These are phyloP conservation scores for Blastobotrys capitulatus DNA, from an alignment of 1,139 yeast genomes.

Conservation along the genomic window DNA sequence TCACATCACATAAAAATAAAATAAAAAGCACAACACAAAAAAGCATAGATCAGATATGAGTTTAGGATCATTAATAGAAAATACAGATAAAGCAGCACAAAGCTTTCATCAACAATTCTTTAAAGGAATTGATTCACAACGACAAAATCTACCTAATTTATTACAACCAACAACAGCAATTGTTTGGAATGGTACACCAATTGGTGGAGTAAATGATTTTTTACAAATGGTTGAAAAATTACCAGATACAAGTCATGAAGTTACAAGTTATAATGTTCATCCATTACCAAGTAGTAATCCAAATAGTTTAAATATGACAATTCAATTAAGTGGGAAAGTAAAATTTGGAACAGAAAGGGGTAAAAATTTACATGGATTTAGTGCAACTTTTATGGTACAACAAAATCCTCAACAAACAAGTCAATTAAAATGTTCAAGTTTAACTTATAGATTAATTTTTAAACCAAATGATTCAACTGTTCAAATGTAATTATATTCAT, in stretches of 20 bases:
- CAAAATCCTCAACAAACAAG: constrained; percentile 21
- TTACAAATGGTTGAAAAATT: constrained; percentile 27
- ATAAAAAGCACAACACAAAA: no score
- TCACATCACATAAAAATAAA: no score
- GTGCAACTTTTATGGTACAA: constrained; percentile 30
- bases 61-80: neutral
- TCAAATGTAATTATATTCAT: constrained; percentile 9
- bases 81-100: constrained; percentile 7
- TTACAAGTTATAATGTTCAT: constrained; percentile 32
- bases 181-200: constrained; percentile 38
- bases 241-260: constrained; percentile 32
- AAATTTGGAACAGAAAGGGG: constrained; percentile 29
- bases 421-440: constrained; percentile 24
- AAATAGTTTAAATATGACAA: constrained; percentile 22
- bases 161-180: constrained; percentile 30
- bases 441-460: constrained; percentile 33
- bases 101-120: constrained; percentile 25
- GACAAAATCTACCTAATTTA: constrained; percentile 25
- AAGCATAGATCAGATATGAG: no score
- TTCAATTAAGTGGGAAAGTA: constrained; percentile 31
- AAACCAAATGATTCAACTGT: constrained; percentile 31
- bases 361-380: constrained; percentile 30
- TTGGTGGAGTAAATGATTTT: constrained; percentile 34
- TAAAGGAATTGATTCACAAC: constrained; percentile 26
- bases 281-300: constrained; percentile 28